phyloP scores from a whole-genome alignment of 305 asterid genomes.

The Plantago coronopus region DNA sequence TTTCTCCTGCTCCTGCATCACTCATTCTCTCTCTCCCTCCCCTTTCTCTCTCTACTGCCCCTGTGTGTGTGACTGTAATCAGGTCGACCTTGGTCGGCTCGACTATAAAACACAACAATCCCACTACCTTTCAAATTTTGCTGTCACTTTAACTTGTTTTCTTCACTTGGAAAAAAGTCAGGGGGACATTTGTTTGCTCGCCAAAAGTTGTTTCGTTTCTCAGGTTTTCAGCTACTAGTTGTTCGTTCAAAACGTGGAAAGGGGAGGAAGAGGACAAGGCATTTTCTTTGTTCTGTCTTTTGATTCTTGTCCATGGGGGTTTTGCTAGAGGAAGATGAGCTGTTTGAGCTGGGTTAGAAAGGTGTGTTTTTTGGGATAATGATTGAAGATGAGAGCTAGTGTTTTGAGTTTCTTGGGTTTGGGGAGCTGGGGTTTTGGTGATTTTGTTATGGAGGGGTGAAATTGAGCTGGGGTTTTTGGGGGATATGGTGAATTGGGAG shows the following conservation, averaged over 20 bases:
- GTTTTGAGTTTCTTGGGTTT: too few species aligned
- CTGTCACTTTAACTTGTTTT: not conserved
- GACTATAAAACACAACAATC: constrained; percentile 52
- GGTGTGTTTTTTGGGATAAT: not conserved
- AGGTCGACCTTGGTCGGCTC: constrained; percentile 94
- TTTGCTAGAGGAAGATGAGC: constrained; percentile 24
- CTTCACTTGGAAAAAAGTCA: constrained; percentile 18
- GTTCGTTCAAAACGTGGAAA: constrained; percentile 26
- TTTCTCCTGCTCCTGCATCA: constrained; percentile 10
- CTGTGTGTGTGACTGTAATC: constrained; percentile 64
- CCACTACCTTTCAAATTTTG: constrained; percentile 24
- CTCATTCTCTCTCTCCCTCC: constrained; percentile 16
- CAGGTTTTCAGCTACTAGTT: constrained; percentile 24
- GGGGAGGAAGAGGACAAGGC: not conserved
- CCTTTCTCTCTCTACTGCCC: constrained; percentile 26
- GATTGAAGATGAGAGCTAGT: not conserved
- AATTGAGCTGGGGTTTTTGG: constrained; percentile 24
- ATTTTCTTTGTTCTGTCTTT: not conserved
- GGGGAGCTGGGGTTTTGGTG: not conserved
- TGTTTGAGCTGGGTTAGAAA: constrained; percentile 28
- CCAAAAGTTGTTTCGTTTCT: constrained; percentile 26
- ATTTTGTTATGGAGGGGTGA: constrained; percentile 16
- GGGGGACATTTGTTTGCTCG: constrained; percentile 29
- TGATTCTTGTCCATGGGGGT: constrained; percentile 29
- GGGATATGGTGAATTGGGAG: constrained; percentile 28